Percentiles rank a stretch among this genome's conserved stretches.
These are phyloP conservation scores for Beauveria brongniartii DNA, from an alignment of 2,329 filamentous ascomycete species.

Conservation along the genomic window DNA sequence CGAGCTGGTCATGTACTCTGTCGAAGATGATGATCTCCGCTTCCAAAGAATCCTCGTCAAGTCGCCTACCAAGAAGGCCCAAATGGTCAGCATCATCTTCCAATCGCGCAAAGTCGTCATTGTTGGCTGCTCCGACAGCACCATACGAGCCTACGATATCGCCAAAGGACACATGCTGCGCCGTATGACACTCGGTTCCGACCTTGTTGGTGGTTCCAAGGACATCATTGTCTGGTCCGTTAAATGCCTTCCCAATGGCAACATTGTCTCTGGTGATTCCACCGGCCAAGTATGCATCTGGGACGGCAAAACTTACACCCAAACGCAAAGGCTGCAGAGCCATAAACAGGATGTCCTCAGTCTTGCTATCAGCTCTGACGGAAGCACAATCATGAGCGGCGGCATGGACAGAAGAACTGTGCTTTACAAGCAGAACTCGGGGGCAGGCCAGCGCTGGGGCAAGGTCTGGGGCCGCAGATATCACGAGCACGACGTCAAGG, in stretches of 20 bases:
- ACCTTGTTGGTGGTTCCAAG: conserved; percentile 67
- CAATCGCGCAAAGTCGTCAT: conserved; percentile 76
- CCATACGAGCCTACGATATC: conserved; percentile 85
- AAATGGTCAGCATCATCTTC: conserved; percentile 86
- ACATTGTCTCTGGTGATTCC: conserved; percentile 91
- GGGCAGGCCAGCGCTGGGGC: conserved; percentile 62
- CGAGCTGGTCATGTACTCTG: conserved; percentile 77
- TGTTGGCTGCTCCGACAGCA: conserved; percentile 92
- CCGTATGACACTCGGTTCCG: conserved; percentile 78
- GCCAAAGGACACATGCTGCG: conserved; percentile 67
- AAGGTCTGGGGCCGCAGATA: conserved; percentile 81
- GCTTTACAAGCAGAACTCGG: conserved; percentile 62
- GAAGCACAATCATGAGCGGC: conserved; percentile 75
- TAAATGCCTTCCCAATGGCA: conserved; percentile 76
- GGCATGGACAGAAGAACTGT: conserved; percentile 87
- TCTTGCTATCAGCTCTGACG: conserved; percentile 73
- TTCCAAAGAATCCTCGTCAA: conserved; percentile 71
- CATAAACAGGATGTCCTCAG: conserved; percentile 89
- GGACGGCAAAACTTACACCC: conserved; percentile 86
- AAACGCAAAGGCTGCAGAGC: conserved; percentile 75
- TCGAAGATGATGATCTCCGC: conserved; percentile 72
- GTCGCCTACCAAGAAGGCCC: conserved; percentile 73
- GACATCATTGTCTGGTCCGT: conserved; percentile 91
- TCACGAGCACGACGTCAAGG: conserved; percentile 91
- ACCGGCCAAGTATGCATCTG: conserved; percentile 90